phyloP scores from a whole-genome alignment of 2,329 filamentous ascomycete species.

The Fusarium sarcochroum region DNA sequence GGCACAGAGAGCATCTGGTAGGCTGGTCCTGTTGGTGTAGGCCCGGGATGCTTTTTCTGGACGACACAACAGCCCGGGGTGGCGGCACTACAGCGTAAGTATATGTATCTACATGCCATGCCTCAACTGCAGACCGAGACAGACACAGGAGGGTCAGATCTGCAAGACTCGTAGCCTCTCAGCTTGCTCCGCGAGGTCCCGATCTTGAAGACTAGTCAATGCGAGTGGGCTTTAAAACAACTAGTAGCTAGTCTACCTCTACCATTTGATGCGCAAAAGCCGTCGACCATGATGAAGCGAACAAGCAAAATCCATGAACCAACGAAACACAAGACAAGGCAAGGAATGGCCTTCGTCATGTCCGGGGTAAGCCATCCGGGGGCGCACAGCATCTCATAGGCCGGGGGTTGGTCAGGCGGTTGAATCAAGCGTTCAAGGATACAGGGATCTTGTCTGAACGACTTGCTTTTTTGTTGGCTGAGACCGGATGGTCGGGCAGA shows the following conservation, averaged over 20 bases:
- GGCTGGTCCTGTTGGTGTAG: too few species aligned
- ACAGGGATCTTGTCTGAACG: conserved; percentile 25
- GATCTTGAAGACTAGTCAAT: neutral
- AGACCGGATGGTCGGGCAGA: conserved; percentile 37
- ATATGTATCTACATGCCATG: conserved; percentile 10
- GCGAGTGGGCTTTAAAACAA: neutral
- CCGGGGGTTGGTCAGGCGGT: conserved; percentile 45
- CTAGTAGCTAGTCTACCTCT: too few species aligned
- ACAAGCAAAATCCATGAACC: conserved; percentile 23
- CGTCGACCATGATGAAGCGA: conserved; percentile 10
- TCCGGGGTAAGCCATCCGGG: conserved; percentile 47
- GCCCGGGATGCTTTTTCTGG: conserved; percentile 40
- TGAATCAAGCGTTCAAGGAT: conserved; percentile 47
- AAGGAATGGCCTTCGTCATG: conserved; percentile 14
- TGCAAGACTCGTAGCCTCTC: neutral
- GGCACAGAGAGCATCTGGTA: conserved; percentile 10
- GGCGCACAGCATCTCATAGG: conserved; percentile 39
- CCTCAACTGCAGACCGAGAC: conserved; percentile 40
- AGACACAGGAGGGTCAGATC: conserved; percentile 4
- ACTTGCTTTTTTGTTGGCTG: conserved; percentile 30
- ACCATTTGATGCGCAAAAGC: neutral
- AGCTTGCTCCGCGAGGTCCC: neutral
- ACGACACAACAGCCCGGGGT: conserved; percentile 16
- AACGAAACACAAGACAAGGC: neutral
- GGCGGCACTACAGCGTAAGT: conserved; percentile 4